Base-by-base conservation (phyloP, 352 stramenopile species). In the Globisporangium alternatum region DNA sequence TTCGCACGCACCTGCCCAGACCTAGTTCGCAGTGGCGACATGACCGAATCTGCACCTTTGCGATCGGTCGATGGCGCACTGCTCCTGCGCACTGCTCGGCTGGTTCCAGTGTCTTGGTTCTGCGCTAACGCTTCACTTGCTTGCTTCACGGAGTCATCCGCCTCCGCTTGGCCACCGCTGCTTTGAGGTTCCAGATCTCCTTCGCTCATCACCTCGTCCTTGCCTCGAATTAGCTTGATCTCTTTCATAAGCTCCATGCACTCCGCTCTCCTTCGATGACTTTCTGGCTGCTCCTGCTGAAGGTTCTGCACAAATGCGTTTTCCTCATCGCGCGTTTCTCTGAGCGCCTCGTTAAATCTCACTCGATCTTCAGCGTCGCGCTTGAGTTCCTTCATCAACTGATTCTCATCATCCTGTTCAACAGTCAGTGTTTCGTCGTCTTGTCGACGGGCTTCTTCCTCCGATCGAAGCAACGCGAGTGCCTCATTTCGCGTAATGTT, bases 1-100 rank as follows among this genome's bases (percentile, higher is more conserved):
- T 28, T 55, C 25, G 25, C 25, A 37, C 19, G 17, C 13, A 55
- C 6, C 31, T 55, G 31, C 17, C 51, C 51, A 3, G 51, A 56
- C 28, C 51, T 19, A 3, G 51, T 56, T 56, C 51, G 51, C 12
- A 56, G 35, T 35, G 51, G 28, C 17, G 51, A 41, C 51, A 43
- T 6, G 6, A 25, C 28, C 8, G 2, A 19, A 28, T 8, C 28
- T 5, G 2, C 39, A n/a, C 39, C 39, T 45, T 45, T 45, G 17
- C 15, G 49, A 17, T 56, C 25, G 3, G 10, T 28, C n/a, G 9
- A 17, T 13, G 10, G 51, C 15, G 28, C 17, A 22, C 17, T 56
- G 17, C 51, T 56, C n/a, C 28, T 56, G 51, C 51, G 51, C 30
- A 41, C 28, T 1, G 30, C 15, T 9, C 28, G 51, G 8, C 51